Base-by-base conservation (phyloP, 495 filamentous ascomycete genomes). In the Trichoderma gamsii region DNA sequence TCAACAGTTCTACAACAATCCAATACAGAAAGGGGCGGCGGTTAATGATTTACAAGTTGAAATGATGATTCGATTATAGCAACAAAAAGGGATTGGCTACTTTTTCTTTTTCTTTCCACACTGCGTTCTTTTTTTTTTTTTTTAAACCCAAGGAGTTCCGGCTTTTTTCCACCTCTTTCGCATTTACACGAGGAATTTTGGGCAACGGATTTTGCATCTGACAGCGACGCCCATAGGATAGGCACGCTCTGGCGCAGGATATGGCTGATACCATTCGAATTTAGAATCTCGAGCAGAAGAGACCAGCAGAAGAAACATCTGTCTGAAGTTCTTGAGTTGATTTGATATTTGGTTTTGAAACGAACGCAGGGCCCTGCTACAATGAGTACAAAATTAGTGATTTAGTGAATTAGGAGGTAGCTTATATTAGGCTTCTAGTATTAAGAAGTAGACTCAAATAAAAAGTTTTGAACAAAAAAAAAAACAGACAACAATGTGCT, bases 231-330 rank as follows among this genome's bases (percentile, higher is more conserved):
- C 56, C 27, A 29, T 32, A 61, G 56, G 56, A 61, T 61, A 61
- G 56, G 56, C 56, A 61, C 56, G 56, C 56, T 61, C 25, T 61
- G 56, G 56, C 56, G 56, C 56, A 61, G 56, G 56, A 61, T 32
- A 61, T 61, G 56, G 56, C 56, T 61, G 56, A 61, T 61, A 61
- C 56, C 56, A 61, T 61, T 61, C 56, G 56, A 61, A 13, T 61
- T 61, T 61, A 61, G 56, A 61, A 25, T 61, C 56, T 61, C 56
- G 23, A 27, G 23, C 23, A 32, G 15, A 32, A 32, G 56, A 61
- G 25, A 61, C 56, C 23, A 61, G 56, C 56, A 61, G 56, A 61
- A 25, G 27, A 61, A 29, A 7, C 29, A 61, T 61, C 25, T 61
- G 56, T 29, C 56, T 61, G 56, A 61, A 61, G 27, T 61, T 23